phyloP scores from a whole-genome alignment of 352 stramenopile genomes.

The Pythium rhizo-oryzae region DNA sequence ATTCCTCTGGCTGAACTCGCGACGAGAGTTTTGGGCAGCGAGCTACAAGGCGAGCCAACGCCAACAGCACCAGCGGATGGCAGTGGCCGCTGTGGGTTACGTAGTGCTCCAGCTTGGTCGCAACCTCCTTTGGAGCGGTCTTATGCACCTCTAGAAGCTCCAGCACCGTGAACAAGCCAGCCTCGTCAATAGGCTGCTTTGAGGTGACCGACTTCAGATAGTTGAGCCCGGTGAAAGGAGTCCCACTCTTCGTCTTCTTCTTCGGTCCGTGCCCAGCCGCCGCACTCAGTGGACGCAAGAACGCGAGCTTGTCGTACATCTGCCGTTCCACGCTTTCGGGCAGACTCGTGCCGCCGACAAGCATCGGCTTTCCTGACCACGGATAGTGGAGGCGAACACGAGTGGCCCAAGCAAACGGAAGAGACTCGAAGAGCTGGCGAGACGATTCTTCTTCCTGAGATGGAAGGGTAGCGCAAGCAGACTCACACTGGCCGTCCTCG shows the following conservation, averaged over 20 bases:
- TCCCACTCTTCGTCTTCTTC: constrained; percentile 8
- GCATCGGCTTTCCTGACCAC: constrained; percentile 52
- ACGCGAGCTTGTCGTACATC: constrained; percentile 43
- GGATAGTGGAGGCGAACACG: constrained; percentile 38
- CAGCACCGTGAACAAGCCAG: constrained; percentile 54
- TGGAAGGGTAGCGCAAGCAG: neutral
- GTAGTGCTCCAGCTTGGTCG: constrained; percentile 44
- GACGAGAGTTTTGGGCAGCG: constrained; percentile 16
- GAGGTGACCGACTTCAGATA: constrained; percentile 40
- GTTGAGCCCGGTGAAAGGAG: constrained; percentile 59
- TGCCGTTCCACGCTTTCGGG: constrained; percentile 42
- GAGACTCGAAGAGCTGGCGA: constrained; percentile 33
- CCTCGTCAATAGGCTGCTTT: constrained; percentile 40
- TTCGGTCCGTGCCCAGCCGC: neutral
- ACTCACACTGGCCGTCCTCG: no score
- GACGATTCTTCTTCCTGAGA: constrained; percentile 31
- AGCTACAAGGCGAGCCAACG: constrained; percentile 41
- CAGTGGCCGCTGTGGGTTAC: constrained; percentile 29
- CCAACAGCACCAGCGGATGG: constrained; percentile 63
- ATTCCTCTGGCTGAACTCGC: constrained; percentile 32
- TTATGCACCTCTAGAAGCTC: constrained; percentile 59
- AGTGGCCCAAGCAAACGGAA: constrained; percentile 31
- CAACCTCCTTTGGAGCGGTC: constrained; percentile 31
- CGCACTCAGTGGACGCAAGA: constrained; percentile 14
- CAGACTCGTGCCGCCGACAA: constrained; percentile 31